Percentiles rank a stretch among this genome's conserved stretches.
phyloP scores from a whole-genome alignment of 305 asterid genomes.

The Fraxinus ornus region DNA sequence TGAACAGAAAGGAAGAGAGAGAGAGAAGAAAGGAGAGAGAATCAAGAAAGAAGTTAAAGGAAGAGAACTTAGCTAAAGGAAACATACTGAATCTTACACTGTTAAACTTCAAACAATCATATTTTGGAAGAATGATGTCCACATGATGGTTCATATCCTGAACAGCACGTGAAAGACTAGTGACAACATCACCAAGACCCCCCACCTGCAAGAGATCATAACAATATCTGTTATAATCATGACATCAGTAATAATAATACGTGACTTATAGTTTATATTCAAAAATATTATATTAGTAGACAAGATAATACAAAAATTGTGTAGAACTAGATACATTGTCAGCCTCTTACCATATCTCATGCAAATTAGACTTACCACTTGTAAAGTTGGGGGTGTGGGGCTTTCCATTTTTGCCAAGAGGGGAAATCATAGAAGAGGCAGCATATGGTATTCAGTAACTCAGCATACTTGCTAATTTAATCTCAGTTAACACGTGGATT shows the following conservation, averaged over 20 bases:
- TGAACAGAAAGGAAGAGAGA: background rate
- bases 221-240: background rate
- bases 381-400: background rate
- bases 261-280: background rate
- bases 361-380: background rate
- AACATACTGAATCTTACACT: conserved; percentile 52
- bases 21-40: background rate
- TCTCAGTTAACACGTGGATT: background rate
- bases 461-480: background rate
- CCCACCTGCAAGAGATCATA: conserved; percentile 76
- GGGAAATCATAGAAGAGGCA: conserved; percentile 16
- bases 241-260: background rate
- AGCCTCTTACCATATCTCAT: conserved; percentile 8
- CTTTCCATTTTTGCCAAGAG: conserved; percentile 13
- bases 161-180: conserved; percentile 97
- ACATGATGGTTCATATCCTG: conserved; percentile 92
- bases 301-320: conserved; percentile 10
- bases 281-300: conserved; percentile 1
- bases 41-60: background rate
- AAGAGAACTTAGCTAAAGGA: conserved; percentile 23
- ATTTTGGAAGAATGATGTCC: conserved; percentile 89
- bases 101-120: conserved; percentile 71
- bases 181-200: conserved; percentile 98
- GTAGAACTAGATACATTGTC: background rate
- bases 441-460: background rate